Conservation (phyloP, 345 rosid species). For the Microthlaspi erraticum region DNA sequence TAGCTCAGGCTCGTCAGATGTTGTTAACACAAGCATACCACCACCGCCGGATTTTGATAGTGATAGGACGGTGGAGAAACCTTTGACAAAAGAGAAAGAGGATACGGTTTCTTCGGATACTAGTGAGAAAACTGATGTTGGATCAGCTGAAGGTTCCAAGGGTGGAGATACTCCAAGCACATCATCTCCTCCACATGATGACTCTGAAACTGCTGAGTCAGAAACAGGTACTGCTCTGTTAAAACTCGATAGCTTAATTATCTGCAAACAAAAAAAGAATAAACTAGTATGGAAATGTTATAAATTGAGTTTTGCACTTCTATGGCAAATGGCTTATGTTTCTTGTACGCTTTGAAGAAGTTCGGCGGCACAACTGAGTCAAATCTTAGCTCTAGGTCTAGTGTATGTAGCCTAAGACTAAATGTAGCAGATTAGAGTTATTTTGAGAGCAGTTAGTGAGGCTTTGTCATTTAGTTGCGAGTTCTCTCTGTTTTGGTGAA, state of each 20-base stretch:
- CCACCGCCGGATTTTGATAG: conserved; percentile 5
- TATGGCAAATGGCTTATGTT: neutral
- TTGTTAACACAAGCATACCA: neutral
- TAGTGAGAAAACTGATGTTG: conserved; percentile 27
- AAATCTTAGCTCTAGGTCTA: neutral
- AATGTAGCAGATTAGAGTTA: conserved; percentile 7
- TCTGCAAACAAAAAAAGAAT: neutral
- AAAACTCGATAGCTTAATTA: conserved; percentile 18
- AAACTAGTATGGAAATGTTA: neutral
- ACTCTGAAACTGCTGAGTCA: conserved; percentile 43
- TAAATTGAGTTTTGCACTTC: neutral
- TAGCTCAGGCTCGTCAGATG: conserved; percentile 2
- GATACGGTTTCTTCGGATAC: conserved; percentile 30
- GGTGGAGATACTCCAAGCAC: conserved; percentile 25
- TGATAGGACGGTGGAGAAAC: conserved; percentile 23
- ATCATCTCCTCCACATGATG: conserved; percentile 34
- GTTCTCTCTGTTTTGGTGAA: conserved; percentile 18
- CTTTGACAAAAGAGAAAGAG: conserved; percentile 36
- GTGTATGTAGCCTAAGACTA: neutral
- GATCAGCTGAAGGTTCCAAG: conserved; percentile 41
- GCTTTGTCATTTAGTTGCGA: conserved; percentile 4
- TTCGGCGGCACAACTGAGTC: neutral
- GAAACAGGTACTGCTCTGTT: conserved; percentile 54
- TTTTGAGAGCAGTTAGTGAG: conserved; percentile 2
- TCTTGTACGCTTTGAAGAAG: neutral